Evolutionary conservation across 345 rosid genomes (phyloP), one percentile per base, ranked within the genome.

Genomic region (Gossypium sturtianum): DNA sequence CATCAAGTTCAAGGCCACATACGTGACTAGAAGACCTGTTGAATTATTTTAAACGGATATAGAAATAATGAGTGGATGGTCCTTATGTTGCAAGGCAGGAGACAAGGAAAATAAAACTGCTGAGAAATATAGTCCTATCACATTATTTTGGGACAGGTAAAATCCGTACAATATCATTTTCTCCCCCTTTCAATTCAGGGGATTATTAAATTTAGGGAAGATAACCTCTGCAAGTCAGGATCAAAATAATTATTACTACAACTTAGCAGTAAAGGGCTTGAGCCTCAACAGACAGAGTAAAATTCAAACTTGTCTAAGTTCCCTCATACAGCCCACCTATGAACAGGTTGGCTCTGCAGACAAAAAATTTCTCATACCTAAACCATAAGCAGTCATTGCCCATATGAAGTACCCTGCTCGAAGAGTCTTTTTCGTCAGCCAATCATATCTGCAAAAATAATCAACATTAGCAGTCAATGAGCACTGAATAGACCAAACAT

Each of bases 311-410:
- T 34, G 41, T 34, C 41, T 34, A 34, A 34, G 7, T 34, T 34
- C 7, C 41, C 41, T 5, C 41, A 34, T 34, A 34, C 41, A 34
- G 7, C 47, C 68, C 23, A 64, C 13, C 4, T 64, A 41, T 64
- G 49, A 25, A 22, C 27, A 38, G 19, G 12, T 7, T 29, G 20
- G 48, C 34, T 73, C 4, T 17, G 53, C 47, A 49, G 10, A 61
- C 38, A 34, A 34, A 5, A 34, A 6, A 54, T 74, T 75, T 71
- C 69, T 44, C 85, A 41, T 87, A 91, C 97, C 99, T 84, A 91
- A 76, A 72, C 99, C 98, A 82, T 95, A 95, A 65, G 98, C 97
- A 79, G 88, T 81, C 98, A 93, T 91, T 66, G 96, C 86, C 93
- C 99, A 85, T 59, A 91, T 53, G 76, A 95, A 92, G 80, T 94